Percentiles rank a stretch among this genome's conserved stretches.
These are phyloP conservation scores for Chytridium lagenaria DNA, from an alignment of 371 early-diverging fungal species.

Conservation along the genomic window DNA sequence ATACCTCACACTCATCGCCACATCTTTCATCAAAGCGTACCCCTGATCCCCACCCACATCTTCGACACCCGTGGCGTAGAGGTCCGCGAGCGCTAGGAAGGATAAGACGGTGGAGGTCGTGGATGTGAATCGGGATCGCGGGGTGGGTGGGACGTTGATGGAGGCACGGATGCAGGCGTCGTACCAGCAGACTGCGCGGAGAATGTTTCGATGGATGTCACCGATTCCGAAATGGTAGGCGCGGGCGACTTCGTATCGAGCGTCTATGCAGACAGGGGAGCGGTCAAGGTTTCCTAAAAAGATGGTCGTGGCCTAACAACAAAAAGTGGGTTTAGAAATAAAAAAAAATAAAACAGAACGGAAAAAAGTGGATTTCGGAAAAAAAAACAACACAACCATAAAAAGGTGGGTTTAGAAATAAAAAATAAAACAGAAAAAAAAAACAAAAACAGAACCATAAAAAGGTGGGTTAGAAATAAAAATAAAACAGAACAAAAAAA, in stretches of 20 bases:
- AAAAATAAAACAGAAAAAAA: neutral
- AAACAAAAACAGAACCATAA: too few relatives aligned
- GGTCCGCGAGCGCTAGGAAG: conserved; percentile 17
- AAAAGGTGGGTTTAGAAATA: too few relatives aligned
- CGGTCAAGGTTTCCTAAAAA: conserved; percentile 21
- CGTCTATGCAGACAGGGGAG: neutral
- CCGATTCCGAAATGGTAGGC: conserved; percentile 21
- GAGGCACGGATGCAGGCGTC: neutral
- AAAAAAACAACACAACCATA: neutral
- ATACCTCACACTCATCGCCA: neutral
- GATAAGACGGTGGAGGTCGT: conserved; percentile 2
- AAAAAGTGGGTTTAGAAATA: neutral
- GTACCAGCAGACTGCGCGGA: conserved; percentile 13
- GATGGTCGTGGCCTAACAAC: neutral
- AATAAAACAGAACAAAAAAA: too few relatives aligned
- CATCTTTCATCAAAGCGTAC: neutral
- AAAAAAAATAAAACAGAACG: neutral
- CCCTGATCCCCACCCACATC: neutral
- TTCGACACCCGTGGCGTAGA: neutral
- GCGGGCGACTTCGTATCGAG: conserved; percentile 21
- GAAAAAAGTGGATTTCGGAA: neutral
- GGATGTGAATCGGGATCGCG: neutral
- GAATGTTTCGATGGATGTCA: conserved; percentile 15
- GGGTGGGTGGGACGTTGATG: neutral
- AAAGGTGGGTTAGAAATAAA: neutral